Conservation (phyloP, 441 rosid genomes). For the Jatropha podagrica region DNA sequence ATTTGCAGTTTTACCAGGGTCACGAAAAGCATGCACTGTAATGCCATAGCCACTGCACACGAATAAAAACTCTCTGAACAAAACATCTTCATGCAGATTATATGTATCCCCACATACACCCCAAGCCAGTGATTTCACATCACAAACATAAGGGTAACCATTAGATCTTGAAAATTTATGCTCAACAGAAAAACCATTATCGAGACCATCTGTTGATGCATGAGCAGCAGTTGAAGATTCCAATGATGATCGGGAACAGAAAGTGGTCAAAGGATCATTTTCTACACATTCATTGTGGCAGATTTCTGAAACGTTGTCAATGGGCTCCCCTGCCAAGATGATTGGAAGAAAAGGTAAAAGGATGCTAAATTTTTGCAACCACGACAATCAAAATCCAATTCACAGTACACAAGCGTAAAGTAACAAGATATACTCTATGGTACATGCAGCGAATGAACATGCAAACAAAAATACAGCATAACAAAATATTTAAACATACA, state of each 20-base stretch:
- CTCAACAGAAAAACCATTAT: conserved; percentile 42
- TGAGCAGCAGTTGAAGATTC: conserved; percentile 48
- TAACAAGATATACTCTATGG: neutral
- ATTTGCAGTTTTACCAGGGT: conserved; percentile 36
- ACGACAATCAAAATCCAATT: neutral
- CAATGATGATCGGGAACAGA: conserved; percentile 11
- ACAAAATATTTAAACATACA: neutral
- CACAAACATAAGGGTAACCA: conserved; percentile 55
- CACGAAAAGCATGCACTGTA: conserved; percentile 84
- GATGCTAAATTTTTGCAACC: conserved; percentile 4
- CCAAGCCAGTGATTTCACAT: conserved; percentile 89
- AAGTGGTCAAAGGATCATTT: conserved; percentile 38
- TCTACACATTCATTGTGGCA: conserved; percentile 31
- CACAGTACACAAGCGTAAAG: neutral
- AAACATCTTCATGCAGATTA: conserved; percentile 57
- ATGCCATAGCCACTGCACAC: conserved; percentile 65
- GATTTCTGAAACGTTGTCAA: conserved; percentile 33
- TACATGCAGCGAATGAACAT: neutral
- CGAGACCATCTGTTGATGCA: conserved; percentile 48
- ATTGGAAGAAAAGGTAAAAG: conserved; percentile 5
- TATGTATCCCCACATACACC: conserved; percentile 78
- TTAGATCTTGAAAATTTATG: conserved; percentile 34
- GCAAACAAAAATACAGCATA: neutral
- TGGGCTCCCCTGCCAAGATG: conserved; percentile 44
- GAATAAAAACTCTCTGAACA: conserved; percentile 77